Evolutionary conservation across 1,284 basidiomycete species (phyloP), one percentile per base, ranked within the genome.

Genomic region (Rugosomyces carneus): DNA sequence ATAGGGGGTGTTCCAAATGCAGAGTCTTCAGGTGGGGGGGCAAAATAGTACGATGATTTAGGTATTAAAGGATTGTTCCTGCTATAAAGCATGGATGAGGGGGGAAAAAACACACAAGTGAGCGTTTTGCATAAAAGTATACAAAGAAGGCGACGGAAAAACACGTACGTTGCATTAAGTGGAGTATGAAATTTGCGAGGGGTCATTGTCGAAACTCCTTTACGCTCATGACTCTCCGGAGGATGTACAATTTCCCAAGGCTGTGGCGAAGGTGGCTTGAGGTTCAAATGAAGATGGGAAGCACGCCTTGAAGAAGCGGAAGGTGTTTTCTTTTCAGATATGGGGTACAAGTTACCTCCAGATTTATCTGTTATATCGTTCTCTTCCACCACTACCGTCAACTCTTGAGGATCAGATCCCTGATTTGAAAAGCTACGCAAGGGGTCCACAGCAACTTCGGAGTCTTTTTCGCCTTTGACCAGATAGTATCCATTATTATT

Each of bases 31-130:
- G 81, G 72, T 13, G 88, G 87, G 2, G 87, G 84, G n/a, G 86
- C 87, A 63, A 81, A 85, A 60, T 88, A 88, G 64, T 89, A 90
- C 20, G 84, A 76, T 0, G 88, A 90, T 54, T 79, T 79, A 20
- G 87, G 88, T 54, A 85, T 76, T 40, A 75, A 57, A 1, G 74
- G 70, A 31, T 78, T 73, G 44, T 62, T 60, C 45, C 65, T 66
- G 24, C 71, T 74, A 50, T n/a, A 18, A 53, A 53, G 32, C 47
- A 20, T 41, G 37, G 43, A 44, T 49, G 47, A 44, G 47, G 32
- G 21, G 19, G 19, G 43, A 26, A 26, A 37, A 34, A 42, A 21
- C 42, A 21, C 34, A 44, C 20, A 46, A 39, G 29, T 48, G 18
- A 27, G n/a, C n/a, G n/a, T n/a, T n/a, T n/a, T n/a, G n/a, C n/a